A percentile compares a stretch with the other conserved stretches of the same genome.
These are phyloP conservation scores for Metschnikowia chrysomelidarum DNA, from an alignment of 805 yeast species.

Conservation along the genomic window DNA sequence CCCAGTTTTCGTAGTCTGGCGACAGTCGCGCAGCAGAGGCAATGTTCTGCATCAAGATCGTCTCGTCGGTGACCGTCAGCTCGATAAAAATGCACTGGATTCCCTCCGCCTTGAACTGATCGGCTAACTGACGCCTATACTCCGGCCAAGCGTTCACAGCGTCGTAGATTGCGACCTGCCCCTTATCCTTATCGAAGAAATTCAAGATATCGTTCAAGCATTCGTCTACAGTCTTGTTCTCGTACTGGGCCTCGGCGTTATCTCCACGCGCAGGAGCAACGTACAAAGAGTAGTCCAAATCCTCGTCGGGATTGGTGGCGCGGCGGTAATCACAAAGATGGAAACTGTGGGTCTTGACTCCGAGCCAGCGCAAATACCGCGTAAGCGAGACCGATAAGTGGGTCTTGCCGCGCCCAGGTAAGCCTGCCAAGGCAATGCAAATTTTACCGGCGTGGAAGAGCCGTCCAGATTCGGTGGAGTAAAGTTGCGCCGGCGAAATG, in stretches of 20 bases:
- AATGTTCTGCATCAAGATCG: constrained; percentile 70
- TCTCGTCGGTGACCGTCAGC: constrained; percentile 72
- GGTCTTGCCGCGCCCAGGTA: constrained; percentile 96
- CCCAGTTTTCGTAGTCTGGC: constrained; percentile 83
- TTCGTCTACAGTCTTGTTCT: constrained; percentile 56
- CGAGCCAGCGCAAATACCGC: constrained; percentile 92
- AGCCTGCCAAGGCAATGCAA: constrained; percentile 82
- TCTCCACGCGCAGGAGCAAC: constrained; percentile 39
- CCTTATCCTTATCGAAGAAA: constrained; percentile 72
- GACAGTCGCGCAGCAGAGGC: constrained; percentile 76
- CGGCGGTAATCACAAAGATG: constrained; percentile 92
- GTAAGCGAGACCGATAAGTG: constrained; percentile 88
- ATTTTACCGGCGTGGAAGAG: constrained; percentile 95
- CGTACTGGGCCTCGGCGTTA: constrained; percentile 35
- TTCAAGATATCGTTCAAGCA: constrained; percentile 68
- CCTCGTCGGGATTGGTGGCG: constrained; percentile 41
- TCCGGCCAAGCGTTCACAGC: constrained; percentile 83
- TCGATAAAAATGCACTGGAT: constrained; percentile 87
- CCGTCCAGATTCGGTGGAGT: constrained; percentile 88
- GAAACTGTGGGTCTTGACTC: constrained; percentile 73
- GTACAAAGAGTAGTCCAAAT: constrained; percentile 66
- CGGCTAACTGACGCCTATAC: constrained; percentile 60
- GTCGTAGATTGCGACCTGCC: constrained; percentile 95
- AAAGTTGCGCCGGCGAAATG: constrained; percentile 88
- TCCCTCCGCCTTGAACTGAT: constrained; percentile 51